phyloP scores from a whole-genome alignment of 495 filamentous ascomycete genomes.

The Lindgomyces ingoldianus region DNA sequence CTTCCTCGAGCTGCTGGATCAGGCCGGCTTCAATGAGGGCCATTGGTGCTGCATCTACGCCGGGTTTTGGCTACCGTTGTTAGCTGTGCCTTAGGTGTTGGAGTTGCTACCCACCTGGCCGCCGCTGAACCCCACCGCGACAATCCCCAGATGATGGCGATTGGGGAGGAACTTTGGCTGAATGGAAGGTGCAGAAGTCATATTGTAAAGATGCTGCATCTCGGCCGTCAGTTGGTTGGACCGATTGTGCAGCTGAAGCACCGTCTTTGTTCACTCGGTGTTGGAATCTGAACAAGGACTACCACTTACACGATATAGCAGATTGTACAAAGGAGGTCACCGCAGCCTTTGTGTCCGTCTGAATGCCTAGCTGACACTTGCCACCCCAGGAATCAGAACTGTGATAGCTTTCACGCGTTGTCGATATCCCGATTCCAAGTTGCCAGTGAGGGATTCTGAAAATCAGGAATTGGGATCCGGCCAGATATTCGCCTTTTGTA shows the following conservation, averaged over 20 bases:
- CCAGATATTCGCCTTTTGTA: conserved; percentile 3
- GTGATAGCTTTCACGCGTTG: too few relatives aligned
- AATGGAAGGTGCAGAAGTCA: conserved; percentile 65
- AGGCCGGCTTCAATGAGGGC: conserved; percentile 89
- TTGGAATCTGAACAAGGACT: too few relatives aligned
- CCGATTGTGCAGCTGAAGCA: not conserved
- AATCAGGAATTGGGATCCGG: not conserved
- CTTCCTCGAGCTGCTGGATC: conserved; percentile 76
- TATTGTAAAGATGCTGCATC: conserved; percentile 2
- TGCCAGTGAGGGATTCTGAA: too few relatives aligned
- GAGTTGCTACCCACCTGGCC: conserved; percentile 68
- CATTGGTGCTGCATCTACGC: conserved; percentile 89
- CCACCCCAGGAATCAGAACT: too few relatives aligned
- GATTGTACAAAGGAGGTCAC: too few relatives aligned
- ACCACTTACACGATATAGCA: too few relatives aligned
- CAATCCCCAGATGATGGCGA: conserved; percentile 78
- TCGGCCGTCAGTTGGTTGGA: not conserved
- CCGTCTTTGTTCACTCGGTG: too few relatives aligned
- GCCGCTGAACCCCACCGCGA: conserved; percentile 95
- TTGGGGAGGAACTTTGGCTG: conserved; percentile 78
- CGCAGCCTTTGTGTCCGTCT: too few relatives aligned
- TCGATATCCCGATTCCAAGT: too few relatives aligned
- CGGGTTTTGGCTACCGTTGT: conserved; percentile 71
- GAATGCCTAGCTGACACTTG: too few relatives aligned
- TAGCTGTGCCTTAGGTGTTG: not conserved